Percentiles rank a stretch among this genome's conserved stretches.
Evolutionary conservation across 139 green algal species (phyloP).

Genomic region (Chlorella sp.): DNA sequence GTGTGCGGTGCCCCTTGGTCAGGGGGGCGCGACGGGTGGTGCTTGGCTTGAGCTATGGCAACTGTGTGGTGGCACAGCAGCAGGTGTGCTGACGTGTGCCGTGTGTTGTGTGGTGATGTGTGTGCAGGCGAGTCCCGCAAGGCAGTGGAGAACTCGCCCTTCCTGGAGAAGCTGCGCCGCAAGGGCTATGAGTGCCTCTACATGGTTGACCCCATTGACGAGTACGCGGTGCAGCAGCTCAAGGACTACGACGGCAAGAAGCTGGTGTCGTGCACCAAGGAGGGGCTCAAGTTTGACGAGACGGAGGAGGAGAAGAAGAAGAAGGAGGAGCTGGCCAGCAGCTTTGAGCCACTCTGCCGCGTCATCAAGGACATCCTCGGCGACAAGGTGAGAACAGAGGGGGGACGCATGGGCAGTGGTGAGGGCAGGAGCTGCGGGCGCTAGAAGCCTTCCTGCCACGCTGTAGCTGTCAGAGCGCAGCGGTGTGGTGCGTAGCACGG

Average conservation of each 20-base stretch:
- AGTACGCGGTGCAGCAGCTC: constrained; percentile 99
- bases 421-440: neutral
- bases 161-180: constrained; percentile 97
- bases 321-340: constrained; percentile 70
- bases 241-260: constrained; percentile 96
- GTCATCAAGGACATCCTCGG: constrained; percentile 95
- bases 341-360: constrained; percentile 91
- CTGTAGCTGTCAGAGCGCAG: neutral
- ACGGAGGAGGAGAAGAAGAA: constrained; percentile 93
- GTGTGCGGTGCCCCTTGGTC: neutral
- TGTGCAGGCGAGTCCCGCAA: constrained; percentile 79
- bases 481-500: no score
- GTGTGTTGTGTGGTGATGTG: neutral
- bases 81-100: no score
- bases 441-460: no score
- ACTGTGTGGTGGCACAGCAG: no score
- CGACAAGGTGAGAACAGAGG: constrained; percentile 89
- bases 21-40: no score
- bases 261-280: constrained; percentile 97
- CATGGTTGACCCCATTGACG: constrained; percentile 99
- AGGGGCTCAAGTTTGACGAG: constrained; percentile 82
- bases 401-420: constrained; percentile 20
- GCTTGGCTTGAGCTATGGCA: no score
- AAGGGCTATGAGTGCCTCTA: constrained; percentile 97
- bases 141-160: constrained; percentile 97